A percentile compares a stretch with the other conserved stretches of the same genome.
phyloP scores from a whole-genome alignment of 1,284 basidiomycete genomes.

The Sporisorium exsertum region DNA sequence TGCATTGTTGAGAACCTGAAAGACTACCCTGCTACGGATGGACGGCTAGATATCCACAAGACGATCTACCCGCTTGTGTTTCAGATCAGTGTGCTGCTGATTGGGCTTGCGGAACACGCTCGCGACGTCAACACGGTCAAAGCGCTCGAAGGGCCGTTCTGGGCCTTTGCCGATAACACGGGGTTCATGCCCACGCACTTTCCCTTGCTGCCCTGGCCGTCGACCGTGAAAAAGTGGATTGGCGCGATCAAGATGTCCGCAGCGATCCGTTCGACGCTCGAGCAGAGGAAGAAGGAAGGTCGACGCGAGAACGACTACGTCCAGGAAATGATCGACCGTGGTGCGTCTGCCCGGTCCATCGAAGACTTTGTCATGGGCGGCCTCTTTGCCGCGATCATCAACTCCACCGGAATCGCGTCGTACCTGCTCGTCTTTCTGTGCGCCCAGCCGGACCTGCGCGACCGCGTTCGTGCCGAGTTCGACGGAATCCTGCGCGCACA shows the following conservation, averaged over 20 bases:
- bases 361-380: slow-evolving; percentile 49
- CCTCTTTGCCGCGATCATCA: slow-evolving; percentile 58
- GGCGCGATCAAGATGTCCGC: slow-evolving; percentile 48
- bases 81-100: slow-evolving; percentile 41
- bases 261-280: slow-evolving; percentile 33
- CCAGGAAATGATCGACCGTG: slow-evolving; percentile 49
- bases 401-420: slow-evolving; percentile 48
- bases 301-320: slow-evolving; percentile 48
- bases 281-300: slow-evolving; percentile 36
- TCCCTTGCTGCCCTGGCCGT: slow-evolving; percentile 30
- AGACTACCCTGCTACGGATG: slow-evolving; percentile 20
- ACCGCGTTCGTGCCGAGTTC: slow-evolving; percentile 36
- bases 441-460: slow-evolving; percentile 16
- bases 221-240: slow-evolving; percentile 39
- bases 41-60: slow-evolving; percentile 36
- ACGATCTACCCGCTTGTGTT: slow-evolving; percentile 55
- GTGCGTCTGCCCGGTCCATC: slow-evolving; percentile 18
- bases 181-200: slow-evolving; percentile 48
- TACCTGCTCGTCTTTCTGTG: slow-evolving; percentile 38
- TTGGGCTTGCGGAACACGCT: slow-evolving; percentile 44
- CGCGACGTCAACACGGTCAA: slow-evolving; percentile 31
- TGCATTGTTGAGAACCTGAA: slow-evolving; percentile 25
- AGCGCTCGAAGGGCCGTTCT: slow-evolving; percentile 42
- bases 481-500: slow-evolving; percentile 25
- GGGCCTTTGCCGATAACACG: slow-evolving; percentile 48